Percentiles rank a stretch among this genome's conserved stretches.
These are phyloP conservation scores for Penicillium sp. DNA, from an alignment of 2,329 filamentous ascomycete genomes.

Conservation along the genomic window DNA sequence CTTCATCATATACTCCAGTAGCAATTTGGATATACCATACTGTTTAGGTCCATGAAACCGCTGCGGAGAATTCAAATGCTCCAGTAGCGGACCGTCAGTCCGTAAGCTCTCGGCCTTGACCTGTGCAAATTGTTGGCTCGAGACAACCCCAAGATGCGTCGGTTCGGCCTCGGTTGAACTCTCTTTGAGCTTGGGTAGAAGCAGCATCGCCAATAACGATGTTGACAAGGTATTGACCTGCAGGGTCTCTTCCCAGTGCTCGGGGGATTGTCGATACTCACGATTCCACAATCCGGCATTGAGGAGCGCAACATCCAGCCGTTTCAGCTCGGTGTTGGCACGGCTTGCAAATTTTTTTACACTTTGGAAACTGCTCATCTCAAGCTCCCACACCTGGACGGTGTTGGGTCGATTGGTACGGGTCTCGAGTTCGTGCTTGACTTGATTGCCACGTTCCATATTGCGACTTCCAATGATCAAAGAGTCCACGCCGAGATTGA, in stretches of 20 bases:
- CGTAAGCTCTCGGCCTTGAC: constrained; percentile 28
- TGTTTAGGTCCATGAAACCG: constrained; percentile 29
- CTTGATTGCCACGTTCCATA: constrained; percentile 37
- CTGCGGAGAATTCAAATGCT: constrained; percentile 28
- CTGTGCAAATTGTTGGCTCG: constrained; percentile 37
- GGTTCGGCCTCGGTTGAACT: constrained; percentile 27
- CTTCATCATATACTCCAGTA: constrained; percentile 40
- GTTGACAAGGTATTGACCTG: constrained; percentile 57
- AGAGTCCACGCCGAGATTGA: constrained; percentile 36
- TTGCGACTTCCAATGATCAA: constrained; percentile 46
- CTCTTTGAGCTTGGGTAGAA: constrained; percentile 44
- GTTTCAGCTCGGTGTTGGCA: constrained; percentile 31
- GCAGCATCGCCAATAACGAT: constrained; percentile 47
- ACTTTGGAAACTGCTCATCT: constrained; percentile 43
- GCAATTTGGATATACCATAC: constrained; percentile 40
- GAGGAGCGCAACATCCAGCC: constrained; percentile 42
- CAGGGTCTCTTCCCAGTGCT: constrained; percentile 49
- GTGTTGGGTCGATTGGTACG: constrained; percentile 26
- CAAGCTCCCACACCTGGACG: constrained; percentile 42
- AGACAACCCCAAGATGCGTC: constrained; percentile 42
- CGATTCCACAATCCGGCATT: constrained; percentile 43
- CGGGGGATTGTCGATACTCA: constrained; percentile 31
- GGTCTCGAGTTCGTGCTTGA: constrained; percentile 37
- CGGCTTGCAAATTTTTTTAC: constrained; percentile 40
- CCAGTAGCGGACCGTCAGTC: constrained; percentile 27